Base-by-base conservation (phyloP, 768 basidiomycete species). In the Lactarius hatsudake region DNA sequence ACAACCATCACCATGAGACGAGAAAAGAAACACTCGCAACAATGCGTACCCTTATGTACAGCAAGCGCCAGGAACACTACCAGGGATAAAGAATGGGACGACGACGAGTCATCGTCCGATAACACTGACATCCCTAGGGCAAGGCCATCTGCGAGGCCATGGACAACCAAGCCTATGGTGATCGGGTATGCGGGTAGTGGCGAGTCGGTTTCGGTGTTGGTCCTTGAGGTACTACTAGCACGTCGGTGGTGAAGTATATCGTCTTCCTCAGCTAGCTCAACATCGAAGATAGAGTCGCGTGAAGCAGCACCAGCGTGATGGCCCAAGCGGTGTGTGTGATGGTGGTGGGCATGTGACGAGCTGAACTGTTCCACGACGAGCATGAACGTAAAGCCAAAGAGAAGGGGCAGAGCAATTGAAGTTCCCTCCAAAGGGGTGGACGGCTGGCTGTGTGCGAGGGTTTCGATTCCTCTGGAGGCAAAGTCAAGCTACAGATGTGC, bases 41-140 rank as follows among this genome's bases (percentile, higher is more conserved):
- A 13, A n/a, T 51, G 58, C 69, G 32, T 56, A 83, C 92, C 91
- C 84, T 98, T 98, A 78, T 98, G 97, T 26, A 98, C 81, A 58
- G 93, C 82, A 51, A 99, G 84, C 3, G 97, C 96, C 28, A 97
- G 74, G 75, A 98, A 98, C 4, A 99, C 90, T 53, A 98, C 81
- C 12, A 94, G 73, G 1, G 95, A 91, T 38, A 98, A 74, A 42
- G 79, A 81, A 28, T 79, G 80, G 20, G 79, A 77, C 64, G 69
- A 74, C 12, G 73, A 79, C 0, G 76, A 65, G 7, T 60, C 57
- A 23, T 74, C 73, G 12, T 70, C 66, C 26, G 77, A 75, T 43
- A 88, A 78, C 15, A 84, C 82, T 3, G 91, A 89, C 23, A 94
- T 90, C 28, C 96, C 97, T 45, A 98, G 80, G 2, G 93, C 94